Conservation (phyloP, 176 grass and related monocot species). For the Cymbopogon citratus region DNA sequence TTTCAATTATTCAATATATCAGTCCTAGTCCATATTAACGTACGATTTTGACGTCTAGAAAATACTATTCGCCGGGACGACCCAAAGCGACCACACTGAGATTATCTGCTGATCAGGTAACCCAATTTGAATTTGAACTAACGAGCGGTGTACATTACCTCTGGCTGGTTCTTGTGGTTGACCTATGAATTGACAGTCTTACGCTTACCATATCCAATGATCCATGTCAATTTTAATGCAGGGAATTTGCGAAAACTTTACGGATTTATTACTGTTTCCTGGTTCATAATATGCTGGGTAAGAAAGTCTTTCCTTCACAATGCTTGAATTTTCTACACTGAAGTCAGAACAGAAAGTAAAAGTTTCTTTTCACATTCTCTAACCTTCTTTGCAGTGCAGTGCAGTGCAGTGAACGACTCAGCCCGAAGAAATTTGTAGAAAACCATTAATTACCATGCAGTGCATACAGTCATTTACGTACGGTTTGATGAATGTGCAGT, state of each 20-base stretch:
- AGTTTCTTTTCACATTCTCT: not conserved
- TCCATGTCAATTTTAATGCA: not conserved
- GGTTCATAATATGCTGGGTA: too few species aligned
- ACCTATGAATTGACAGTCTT: not conserved
- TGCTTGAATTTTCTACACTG: not conserved
- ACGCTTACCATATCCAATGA: not conserved
- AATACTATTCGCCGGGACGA: constrained; percentile 18
- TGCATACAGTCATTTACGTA: too few species aligned
- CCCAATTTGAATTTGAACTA: constrained; percentile 1
- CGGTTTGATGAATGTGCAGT: not conserved
- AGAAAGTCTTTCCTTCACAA: not conserved
- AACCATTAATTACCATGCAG: too few species aligned
- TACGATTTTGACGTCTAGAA: not conserved
- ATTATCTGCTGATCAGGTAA: constrained; percentile 13
- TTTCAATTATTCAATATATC: not conserved
- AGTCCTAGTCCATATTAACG: not conserved
- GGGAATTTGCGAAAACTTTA: not conserved
- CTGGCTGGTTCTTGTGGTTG: not conserved
- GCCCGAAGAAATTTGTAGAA: not conserved
- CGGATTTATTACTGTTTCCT: too few species aligned
- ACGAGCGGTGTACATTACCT: not conserved
- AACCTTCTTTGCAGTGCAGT: not conserved
- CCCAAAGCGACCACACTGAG: not conserved
- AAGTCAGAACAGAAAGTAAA: not conserved
- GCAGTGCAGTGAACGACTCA: not conserved